Evolutionary conservation across 768 basidiomycete species (phyloP).

Genomic region (Cystobasidium ongulense): DNA sequence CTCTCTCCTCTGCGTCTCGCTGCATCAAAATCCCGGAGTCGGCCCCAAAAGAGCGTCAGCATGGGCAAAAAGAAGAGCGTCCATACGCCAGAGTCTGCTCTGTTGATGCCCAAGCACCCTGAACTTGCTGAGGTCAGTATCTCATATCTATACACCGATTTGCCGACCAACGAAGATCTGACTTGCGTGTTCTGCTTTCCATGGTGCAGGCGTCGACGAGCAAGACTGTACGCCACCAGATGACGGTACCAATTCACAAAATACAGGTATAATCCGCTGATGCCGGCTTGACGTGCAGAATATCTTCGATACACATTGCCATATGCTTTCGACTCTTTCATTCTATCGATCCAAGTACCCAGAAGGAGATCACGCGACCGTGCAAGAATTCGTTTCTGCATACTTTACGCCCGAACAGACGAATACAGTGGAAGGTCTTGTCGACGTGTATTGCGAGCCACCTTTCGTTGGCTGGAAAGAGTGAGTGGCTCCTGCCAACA

Average conservation of each 20-base stretch:
- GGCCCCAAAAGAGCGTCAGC: not conserved
- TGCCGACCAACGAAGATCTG: not conserved
- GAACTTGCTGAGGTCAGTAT: not conserved
- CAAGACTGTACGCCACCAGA: not conserved
- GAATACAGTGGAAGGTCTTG: constrained; percentile 56
- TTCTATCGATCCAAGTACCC: constrained; percentile 60
- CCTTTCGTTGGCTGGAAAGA: constrained; percentile 51
- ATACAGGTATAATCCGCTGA: not conserved
- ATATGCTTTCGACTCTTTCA: constrained; percentile 65
- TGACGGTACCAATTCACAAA: not conserved
- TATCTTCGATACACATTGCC: constrained; percentile 75
- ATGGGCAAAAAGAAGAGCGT: constrained; percentile 24
- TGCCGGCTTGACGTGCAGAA: not conserved
- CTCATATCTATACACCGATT: not conserved
- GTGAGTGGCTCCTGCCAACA: constrained; percentile 37
- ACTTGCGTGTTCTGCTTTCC: not conserved
- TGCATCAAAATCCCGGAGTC: not conserved
- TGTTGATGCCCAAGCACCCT: constrained; percentile 22
- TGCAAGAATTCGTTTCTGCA: constrained; percentile 62
- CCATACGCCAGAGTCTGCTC: constrained; percentile 22
- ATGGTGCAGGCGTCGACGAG: not conserved
- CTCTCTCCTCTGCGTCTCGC: not conserved
- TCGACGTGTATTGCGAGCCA: constrained; percentile 85
- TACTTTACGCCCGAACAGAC: constrained; percentile 48
- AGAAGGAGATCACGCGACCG: constrained; percentile 51